Evolutionary conservation across 106 monocot species (phyloP).

Genomic region (Posidonia australis): DNA sequence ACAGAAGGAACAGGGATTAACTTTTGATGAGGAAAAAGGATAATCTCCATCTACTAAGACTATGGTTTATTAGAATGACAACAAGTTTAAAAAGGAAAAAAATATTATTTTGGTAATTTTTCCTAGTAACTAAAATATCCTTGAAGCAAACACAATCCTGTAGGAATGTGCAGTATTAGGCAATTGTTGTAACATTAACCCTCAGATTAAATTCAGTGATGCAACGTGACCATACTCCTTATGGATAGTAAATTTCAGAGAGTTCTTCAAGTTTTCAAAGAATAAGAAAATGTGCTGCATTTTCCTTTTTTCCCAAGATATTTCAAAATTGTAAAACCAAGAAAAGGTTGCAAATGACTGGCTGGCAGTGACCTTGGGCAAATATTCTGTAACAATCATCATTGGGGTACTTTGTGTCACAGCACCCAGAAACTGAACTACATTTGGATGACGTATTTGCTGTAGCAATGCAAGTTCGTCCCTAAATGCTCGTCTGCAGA

Average conservation of each 20-base stretch:
- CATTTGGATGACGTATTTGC: conserved; percentile 87
- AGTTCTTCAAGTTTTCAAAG: not conserved
- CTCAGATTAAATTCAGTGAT: too few relatives aligned
- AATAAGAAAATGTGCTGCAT: not conserved
- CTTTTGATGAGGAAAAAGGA: not conserved
- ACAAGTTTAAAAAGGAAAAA: too few relatives aligned
- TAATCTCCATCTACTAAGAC: not conserved
- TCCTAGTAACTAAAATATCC: too few relatives aligned
- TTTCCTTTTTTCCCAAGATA: not conserved
- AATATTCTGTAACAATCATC: conserved; percentile 98
- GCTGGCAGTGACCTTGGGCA: conserved; percentile 54
- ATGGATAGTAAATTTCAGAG: not conserved
- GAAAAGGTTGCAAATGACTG: not conserved
- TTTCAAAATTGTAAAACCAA: not conserved
- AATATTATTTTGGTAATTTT: too few relatives aligned
- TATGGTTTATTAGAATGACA: too few relatives aligned
- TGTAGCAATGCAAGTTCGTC: conserved; percentile 93
- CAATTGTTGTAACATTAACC: too few relatives aligned
- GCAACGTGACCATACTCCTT: too few relatives aligned
- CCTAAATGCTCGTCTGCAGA: conserved; percentile 73
- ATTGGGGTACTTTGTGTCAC: conserved; percentile 91
- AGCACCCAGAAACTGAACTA: conserved; percentile 94
- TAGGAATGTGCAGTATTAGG: too few relatives aligned
- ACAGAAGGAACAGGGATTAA: not conserved
- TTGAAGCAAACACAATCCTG: too few relatives aligned